Evolutionary conservation across 2,329 filamentous ascomycete genomes (phyloP).

Genomic region (Metarhizium humberi): DNA sequence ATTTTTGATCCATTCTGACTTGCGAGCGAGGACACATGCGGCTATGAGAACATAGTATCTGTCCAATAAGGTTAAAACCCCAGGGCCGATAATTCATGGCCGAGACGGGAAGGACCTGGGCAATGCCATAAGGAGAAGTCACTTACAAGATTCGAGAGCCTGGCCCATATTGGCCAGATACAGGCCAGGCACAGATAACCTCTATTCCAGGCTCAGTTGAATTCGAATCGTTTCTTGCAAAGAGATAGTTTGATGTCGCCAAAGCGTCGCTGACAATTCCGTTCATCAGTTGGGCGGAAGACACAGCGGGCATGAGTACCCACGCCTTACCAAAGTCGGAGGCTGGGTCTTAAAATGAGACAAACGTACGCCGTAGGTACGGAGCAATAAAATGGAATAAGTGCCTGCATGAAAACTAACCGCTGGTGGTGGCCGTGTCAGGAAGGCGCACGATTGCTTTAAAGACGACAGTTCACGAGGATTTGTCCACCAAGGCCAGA

Average conservation of each 20-base stretch:
- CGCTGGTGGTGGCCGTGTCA: background rate
- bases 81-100: background rate
- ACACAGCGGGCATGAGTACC: conserved; percentile 5
- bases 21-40: conserved; percentile 53
- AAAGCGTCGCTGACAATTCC: background rate
- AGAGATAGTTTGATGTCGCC: background rate
- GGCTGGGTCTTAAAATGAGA: background rate
- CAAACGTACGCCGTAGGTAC: background rate
- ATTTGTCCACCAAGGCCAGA: background rate
- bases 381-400: background rate
- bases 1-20: conserved; percentile 50
- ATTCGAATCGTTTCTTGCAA: background rate
- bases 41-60: conserved; percentile 57
- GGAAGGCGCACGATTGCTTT: background rate
- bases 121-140: background rate
- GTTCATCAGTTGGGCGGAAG: background rate
- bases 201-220: conserved; percentile 13
- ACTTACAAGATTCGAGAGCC: conserved; percentile 43
- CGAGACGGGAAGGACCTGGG: background rate
- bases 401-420: background rate
- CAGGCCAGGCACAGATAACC: conserved; percentile 47
- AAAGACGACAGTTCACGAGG: background rate
- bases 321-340: background rate
- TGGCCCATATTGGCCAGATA: conserved; percentile 47
- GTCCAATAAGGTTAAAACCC: background rate